Evolutionary conservation across 441 rosid genomes (phyloP).

Genomic region (Arabidopsis lyrata): DNA sequence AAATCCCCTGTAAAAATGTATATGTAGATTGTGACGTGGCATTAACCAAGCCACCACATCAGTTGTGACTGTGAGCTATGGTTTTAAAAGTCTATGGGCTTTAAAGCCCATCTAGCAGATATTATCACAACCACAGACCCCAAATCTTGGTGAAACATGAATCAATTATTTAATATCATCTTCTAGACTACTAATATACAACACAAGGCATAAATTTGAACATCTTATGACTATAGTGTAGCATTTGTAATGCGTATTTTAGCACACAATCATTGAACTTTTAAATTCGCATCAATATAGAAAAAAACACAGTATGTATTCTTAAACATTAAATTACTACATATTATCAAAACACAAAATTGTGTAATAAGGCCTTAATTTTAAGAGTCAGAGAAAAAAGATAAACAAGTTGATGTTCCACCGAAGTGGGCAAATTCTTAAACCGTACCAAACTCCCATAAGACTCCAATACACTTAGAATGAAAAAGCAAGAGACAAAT

Average conservation of each 20-base stretch:
- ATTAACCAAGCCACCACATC: not conserved
- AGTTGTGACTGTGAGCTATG: too few species aligned
- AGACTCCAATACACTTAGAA: conserved; percentile 37
- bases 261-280: too few species aligned
- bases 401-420: conserved; percentile 26
- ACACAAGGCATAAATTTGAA: too few species aligned
- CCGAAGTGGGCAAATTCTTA: conserved; percentile 32
- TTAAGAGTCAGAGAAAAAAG: not conserved
- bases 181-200: too few species aligned
- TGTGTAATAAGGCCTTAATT: conserved; percentile 23
- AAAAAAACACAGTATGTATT: not conserved
- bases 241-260: too few species aligned
- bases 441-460: conserved; percentile 32
- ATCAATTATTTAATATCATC: too few species aligned
- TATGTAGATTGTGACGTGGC: not conserved
- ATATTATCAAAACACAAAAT: conserved; percentile 20
- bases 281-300: not conserved
- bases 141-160: too few species aligned
- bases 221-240: too few species aligned
- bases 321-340: conserved; percentile 21
- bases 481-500: conserved; percentile 18
- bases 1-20: too few species aligned
- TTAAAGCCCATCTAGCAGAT: too few species aligned
- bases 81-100: too few species aligned
- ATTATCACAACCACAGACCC: too few species aligned